phyloP scores from a whole-genome alignment of 176 grass and related monocot species.

The Eremochloa ophiuroides region DNA sequence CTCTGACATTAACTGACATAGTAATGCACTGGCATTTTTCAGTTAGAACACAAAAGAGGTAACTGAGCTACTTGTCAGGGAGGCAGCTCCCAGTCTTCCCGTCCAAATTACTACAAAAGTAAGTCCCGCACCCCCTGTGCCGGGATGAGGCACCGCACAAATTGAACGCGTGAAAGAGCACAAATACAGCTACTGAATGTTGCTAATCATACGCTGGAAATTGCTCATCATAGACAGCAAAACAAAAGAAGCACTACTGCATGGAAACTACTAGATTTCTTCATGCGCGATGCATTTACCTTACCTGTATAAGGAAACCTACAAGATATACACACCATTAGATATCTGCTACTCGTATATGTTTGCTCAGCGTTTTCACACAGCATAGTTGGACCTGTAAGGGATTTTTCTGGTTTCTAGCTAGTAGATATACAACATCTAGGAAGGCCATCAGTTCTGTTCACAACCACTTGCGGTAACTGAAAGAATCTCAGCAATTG shows the following conservation, averaged over 20 bases:
- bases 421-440: slow-evolving; percentile 13
- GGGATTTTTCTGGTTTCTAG: not conserved
- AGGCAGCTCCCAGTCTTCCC: not conserved
- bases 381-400: not conserved
- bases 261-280: not conserved
- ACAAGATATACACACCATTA: slow-evolving; percentile 13
- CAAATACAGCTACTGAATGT: not conserved
- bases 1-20: too few relatives aligned
- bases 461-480: slow-evolving; percentile 5
- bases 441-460: slow-evolving; percentile 11
- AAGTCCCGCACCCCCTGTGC: not conserved
- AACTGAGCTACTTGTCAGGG: not conserved
- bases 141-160: not conserved
- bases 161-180: not conserved
- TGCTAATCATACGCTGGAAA: not conserved
- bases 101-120: not conserved
- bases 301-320: not conserved
- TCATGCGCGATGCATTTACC: not conserved
- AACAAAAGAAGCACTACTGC: not conserved
- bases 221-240: not conserved
- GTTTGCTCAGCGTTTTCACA: not conserved
- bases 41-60: not conserved
- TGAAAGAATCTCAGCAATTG: slow-evolving; percentile 3
- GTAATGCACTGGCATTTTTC: too few relatives aligned
- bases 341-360: not conserved